phyloP scores from a whole-genome alignment of 169 alveolate genomes.

The Plasmodium billcollinsi region DNA sequence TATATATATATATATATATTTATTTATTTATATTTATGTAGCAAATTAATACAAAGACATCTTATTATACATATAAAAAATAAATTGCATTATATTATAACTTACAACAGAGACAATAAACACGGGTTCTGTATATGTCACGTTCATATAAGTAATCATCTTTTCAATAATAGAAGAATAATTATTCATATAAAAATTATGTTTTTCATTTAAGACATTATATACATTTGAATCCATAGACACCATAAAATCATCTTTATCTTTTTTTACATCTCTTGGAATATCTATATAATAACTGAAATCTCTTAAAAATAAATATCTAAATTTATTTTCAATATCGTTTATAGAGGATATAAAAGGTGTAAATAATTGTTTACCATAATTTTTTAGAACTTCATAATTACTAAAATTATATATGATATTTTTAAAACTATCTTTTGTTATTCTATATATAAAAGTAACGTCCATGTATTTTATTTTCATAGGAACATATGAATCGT shows the following conservation, averaged over 20 bases:
- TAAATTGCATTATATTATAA: not conserved
- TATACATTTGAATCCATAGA: constrained; percentile 23
- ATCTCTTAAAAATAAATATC: constrained; percentile 37
- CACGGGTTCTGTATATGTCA: constrained; percentile 23
- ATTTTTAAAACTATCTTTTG: constrained; percentile 40
- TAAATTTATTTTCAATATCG: constrained; percentile 50
- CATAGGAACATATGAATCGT: constrained; percentile 54
- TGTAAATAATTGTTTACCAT: not conserved
- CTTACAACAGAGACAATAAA: constrained; percentile 36
- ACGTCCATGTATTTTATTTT: constrained; percentile 29
- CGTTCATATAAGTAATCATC: constrained; percentile 16
- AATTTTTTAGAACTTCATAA: not conserved
- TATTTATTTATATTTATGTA: not conserved
- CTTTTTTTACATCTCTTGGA: constrained; percentile 24
- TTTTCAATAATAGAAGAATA: constrained; percentile 17
- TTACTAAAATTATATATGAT: constrained; percentile 32
- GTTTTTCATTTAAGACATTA: constrained; percentile 22
- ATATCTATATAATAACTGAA: constrained; percentile 53
- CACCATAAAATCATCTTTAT: constrained; percentile 18
- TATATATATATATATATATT: not conserved
- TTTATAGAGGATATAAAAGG: constrained; percentile 10
- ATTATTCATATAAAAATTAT: constrained; percentile 13
- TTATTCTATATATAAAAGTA: constrained; percentile 27
- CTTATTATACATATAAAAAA: not conserved
- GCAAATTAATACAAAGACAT: not conserved